Conservation (phyloP, 164 flowering plant species). For the Cinnamomum chago region DNA sequence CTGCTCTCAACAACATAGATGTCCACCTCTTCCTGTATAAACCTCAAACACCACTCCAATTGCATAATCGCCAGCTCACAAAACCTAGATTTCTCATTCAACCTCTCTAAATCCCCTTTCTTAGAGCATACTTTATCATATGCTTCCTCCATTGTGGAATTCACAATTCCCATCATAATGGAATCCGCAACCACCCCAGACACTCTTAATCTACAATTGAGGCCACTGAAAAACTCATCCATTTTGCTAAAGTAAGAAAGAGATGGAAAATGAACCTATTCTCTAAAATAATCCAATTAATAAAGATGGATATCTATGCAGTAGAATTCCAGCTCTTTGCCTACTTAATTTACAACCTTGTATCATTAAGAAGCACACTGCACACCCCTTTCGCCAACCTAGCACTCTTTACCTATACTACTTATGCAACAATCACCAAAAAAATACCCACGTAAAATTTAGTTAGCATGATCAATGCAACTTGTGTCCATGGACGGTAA, state of each 20-base stretch:
- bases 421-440: no score
- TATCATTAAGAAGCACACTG: no score
- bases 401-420: no score
- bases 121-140: constrained; percentile 53
- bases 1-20: constrained; percentile 27
- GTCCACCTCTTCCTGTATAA: constrained; percentile 56
- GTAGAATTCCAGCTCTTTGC: no score
- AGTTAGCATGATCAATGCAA: no score
- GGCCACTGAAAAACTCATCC: constrained; percentile 43
- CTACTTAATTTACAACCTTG: no score
- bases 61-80: constrained; percentile 74
- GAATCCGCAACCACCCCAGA: constrained; percentile 59
- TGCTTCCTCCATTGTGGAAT: constrained; percentile 68
- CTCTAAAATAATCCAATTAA: background rate
- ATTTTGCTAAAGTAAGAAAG: constrained; percentile 17
- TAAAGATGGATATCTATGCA: background rate
- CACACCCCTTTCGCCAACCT: no score
- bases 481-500: no score
- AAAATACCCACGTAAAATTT: no score
- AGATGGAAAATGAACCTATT: background rate
- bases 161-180: constrained; percentile 67
- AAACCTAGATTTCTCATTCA: constrained; percentile 68
- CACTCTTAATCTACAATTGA: constrained; percentile 34
- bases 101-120: constrained; percentile 48
- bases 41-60: constrained; percentile 61